Evolutionary conservation across 164 flowering plant genomes (phyloP).

Genomic region (Buxus sempervirens): DNA sequence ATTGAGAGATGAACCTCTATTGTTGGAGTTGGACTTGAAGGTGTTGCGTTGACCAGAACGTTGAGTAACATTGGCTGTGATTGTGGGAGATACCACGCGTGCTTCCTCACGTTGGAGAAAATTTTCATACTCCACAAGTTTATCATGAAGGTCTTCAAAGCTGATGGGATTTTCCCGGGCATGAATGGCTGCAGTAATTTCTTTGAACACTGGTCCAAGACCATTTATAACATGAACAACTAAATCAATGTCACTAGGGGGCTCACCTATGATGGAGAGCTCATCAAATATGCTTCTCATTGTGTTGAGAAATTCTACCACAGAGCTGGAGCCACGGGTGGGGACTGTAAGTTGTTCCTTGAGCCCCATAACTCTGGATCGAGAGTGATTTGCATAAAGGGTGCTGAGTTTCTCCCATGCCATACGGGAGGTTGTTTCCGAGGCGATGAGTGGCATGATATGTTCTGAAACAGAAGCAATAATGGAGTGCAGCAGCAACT

Average conservation of each 20-base stretch:
- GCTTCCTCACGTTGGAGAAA: too few species aligned
- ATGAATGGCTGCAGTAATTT: not conserved
- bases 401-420: slow-evolving; percentile 4
- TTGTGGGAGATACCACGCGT: not conserved
- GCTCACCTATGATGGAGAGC: not conserved
- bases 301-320: not conserved
- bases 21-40: not conserved
- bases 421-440: not conserved
- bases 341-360: not conserved
- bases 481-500: not conserved
- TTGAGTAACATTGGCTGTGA: not conserved
- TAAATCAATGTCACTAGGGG: not conserved
- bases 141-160: slow-evolving; percentile 4
- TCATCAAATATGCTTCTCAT: not conserved
- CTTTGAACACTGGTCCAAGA: not conserved
- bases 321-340: slow-evolving; percentile 1
- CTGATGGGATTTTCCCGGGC: not conserved
- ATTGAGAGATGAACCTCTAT: not conserved
- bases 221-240: not conserved
- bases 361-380: slow-evolving; percentile 4
- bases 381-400: slow-evolving; percentile 10
- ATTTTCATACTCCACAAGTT: not conserved
- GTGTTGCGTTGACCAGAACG: not conserved
- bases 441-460: slow-evolving; percentile 8
- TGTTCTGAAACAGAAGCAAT: not conserved